Percentiles rank a stretch among this genome's conserved stretches.
These are phyloP conservation scores for Euphrasia arctica DNA, from an alignment of 305 asterid genomes.

Conservation along the genomic window DNA sequence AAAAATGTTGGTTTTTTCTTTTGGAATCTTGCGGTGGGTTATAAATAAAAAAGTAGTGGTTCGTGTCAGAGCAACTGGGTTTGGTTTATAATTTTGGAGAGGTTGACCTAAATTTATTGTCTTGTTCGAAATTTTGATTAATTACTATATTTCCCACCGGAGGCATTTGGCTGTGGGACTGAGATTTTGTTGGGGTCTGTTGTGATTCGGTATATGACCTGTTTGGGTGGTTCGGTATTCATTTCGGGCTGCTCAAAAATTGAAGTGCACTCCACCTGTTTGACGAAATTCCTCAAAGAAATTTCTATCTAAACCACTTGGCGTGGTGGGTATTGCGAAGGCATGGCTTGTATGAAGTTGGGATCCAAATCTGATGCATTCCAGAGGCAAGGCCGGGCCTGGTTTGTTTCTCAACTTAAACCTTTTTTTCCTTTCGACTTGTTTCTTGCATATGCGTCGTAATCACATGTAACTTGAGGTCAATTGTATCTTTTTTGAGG, in stretches of 20 bases:
- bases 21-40: conserved; percentile 62
- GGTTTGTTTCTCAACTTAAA: conserved; percentile 35
- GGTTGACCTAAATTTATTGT: conserved; percentile 66
- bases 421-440: neutral
- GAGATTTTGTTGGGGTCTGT: conserved; percentile 29
- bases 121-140: conserved; percentile 28
- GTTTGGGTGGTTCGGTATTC: conserved; percentile 3
- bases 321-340: neutral
- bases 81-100: conserved; percentile 36
- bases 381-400: conserved; percentile 86
- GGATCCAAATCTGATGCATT: conserved; percentile 95
- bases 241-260: neutral
- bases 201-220: conserved; percentile 24
- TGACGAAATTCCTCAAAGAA: conserved; percentile 17
- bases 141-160: conserved; percentile 11
- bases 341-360: conserved; percentile 94
- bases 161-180: conserved; percentile 28
- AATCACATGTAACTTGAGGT: conserved; percentile 9
- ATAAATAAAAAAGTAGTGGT: conserved; percentile 24
- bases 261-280: conserved; percentile 19
- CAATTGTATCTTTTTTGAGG: conserved; percentile 1
- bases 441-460: conserved; percentile 9
- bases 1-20: conserved; percentile 38
- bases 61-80: conserved; percentile 48
- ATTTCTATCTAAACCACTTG: neutral